Evolutionary conservation across 495 filamentous ascomycete species (phyloP).

Genomic region (Staphylotrichum longicolle): DNA sequence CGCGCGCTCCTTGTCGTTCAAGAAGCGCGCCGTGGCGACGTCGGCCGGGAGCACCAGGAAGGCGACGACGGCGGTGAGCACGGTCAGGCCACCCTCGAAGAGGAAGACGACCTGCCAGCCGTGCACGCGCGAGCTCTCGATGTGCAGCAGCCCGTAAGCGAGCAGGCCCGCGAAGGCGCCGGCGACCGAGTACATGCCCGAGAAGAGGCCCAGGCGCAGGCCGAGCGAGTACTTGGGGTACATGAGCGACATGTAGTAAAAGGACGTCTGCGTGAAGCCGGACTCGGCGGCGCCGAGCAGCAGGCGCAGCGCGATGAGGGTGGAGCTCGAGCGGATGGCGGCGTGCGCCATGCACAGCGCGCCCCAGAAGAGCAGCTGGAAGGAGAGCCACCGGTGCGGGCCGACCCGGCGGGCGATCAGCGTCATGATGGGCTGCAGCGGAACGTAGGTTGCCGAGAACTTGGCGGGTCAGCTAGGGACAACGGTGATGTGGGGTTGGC

Average conservation of each 20-base stretch:
- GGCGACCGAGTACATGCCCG: slow-evolving; percentile 57
- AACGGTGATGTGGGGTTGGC: not conserved
- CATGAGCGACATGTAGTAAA: slow-evolving; percentile 61
- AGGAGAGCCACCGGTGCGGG: not conserved
- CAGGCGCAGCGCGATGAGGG: slow-evolving; percentile 36
- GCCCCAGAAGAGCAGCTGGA: not conserved
- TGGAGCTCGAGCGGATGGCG: not conserved
- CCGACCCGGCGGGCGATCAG: slow-evolving; percentile 4
- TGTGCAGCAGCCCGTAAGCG: slow-evolving; percentile 56
- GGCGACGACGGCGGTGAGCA: slow-evolving; percentile 45
- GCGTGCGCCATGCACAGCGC: slow-evolving; percentile 8
- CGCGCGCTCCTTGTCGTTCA: slow-evolving; percentile 29
- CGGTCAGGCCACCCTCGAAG: slow-evolving; percentile 50
- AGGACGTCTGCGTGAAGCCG: slow-evolving; percentile 57
- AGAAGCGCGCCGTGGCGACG: slow-evolving; percentile 30
- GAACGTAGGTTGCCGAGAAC: slow-evolving; percentile 8
- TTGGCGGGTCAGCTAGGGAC: not conserved
- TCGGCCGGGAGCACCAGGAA: slow-evolving; percentile 64
- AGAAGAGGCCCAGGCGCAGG: slow-evolving; percentile 57
- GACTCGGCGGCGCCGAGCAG: slow-evolving; percentile 58
- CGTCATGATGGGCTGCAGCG: not conserved
- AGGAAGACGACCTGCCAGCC: slow-evolving; percentile 61
- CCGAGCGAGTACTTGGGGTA: slow-evolving; percentile 57
- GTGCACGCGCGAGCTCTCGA: slow-evolving; percentile 39
- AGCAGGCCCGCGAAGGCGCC: slow-evolving; percentile 56